phyloP scores from a whole-genome alignment of 176 grass and related monocot species.

The Typha latifolia region DNA sequence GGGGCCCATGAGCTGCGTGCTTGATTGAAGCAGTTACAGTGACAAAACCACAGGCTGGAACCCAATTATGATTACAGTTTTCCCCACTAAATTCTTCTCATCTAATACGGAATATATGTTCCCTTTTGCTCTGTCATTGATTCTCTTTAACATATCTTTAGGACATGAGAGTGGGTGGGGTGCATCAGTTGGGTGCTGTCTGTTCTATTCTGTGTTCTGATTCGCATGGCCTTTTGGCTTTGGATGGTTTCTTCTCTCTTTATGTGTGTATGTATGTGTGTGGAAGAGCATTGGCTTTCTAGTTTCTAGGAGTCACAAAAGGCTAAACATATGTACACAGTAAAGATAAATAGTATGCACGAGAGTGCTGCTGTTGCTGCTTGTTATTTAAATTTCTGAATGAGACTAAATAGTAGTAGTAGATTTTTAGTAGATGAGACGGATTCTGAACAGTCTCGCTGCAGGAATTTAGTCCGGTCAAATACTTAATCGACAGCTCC shows the following conservation, averaged over 20 bases:
- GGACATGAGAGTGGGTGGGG: background rate
- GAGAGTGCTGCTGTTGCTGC: too few relatives aligned
- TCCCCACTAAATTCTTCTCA: too few relatives aligned
- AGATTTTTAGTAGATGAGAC: too few relatives aligned
- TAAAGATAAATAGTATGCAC: too few relatives aligned
- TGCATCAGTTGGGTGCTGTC: background rate
- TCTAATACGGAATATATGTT: too few relatives aligned
- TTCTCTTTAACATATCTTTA: too few relatives aligned
- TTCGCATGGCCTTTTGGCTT: background rate
- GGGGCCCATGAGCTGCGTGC: background rate
- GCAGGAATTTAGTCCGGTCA: too few relatives aligned
- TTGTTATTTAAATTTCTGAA: background rate
- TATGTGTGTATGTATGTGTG: background rate
- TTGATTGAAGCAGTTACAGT: slow-evolving; percentile 9
- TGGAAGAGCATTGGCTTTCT: background rate
- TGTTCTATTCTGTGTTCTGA: slow-evolving; percentile 3
- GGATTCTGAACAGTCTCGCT: too few relatives aligned
- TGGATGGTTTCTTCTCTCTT: background rate
- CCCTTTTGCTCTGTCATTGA: too few relatives aligned
- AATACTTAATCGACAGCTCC: too few relatives aligned
- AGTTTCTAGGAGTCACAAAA: background rate
- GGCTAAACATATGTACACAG: background rate
- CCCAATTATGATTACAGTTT: too few relatives aligned
- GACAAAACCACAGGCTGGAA: too few relatives aligned
- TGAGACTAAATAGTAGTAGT: background rate